Conservation (phyloP, 2,329 filamentous ascomycete species). For the Dactylellina cionopaga region DNA sequence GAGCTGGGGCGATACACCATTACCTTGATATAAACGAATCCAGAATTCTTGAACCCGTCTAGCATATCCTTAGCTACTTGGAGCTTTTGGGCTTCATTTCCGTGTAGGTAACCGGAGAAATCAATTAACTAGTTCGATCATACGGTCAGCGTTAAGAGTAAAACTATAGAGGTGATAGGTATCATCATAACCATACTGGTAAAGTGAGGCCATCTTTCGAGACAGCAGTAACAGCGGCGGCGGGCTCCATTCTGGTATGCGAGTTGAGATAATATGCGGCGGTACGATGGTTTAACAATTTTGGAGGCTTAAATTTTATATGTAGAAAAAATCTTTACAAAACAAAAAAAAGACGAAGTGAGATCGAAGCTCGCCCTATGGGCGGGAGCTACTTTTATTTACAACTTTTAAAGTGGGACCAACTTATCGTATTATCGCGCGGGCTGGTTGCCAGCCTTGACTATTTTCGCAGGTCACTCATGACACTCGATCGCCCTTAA, state of each 20-base stretch:
- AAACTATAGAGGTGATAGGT: background rate
- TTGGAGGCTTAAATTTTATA: too few relatives aligned
- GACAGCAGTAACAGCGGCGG: slow-evolving; percentile 58
- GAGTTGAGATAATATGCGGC: background rate
- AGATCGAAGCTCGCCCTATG: slow-evolving; percentile 7
- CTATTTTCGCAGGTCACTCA: background rate
- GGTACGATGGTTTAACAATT: too few relatives aligned
- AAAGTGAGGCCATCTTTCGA: slow-evolving; percentile 61
- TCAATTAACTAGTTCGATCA: slow-evolving; percentile 73
- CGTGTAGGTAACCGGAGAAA: slow-evolving; percentile 77
- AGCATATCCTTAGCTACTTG: slow-evolving; percentile 77
- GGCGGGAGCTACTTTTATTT: background rate
- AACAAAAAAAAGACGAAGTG: background rate
- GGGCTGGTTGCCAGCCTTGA: background rate
- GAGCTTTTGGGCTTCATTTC: slow-evolving; percentile 69
- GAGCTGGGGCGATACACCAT: background rate
- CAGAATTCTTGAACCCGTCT: slow-evolving; percentile 81
- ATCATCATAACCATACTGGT: slow-evolving; percentile 19
- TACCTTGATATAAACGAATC: slow-evolving; percentile 71
- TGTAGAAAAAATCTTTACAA: too few relatives aligned
- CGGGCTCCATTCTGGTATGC: slow-evolving; percentile 6
- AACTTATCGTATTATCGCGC: background rate
- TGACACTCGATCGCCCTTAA: background rate
- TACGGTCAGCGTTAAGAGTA: background rate
- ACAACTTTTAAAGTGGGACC: background rate